Percentiles rank a stretch among this genome's conserved stretches.
These are phyloP conservation scores for Colletotrichum karsti DNA, from an alignment of 2,329 filamentous ascomycete genomes.

Conservation along the genomic window DNA sequence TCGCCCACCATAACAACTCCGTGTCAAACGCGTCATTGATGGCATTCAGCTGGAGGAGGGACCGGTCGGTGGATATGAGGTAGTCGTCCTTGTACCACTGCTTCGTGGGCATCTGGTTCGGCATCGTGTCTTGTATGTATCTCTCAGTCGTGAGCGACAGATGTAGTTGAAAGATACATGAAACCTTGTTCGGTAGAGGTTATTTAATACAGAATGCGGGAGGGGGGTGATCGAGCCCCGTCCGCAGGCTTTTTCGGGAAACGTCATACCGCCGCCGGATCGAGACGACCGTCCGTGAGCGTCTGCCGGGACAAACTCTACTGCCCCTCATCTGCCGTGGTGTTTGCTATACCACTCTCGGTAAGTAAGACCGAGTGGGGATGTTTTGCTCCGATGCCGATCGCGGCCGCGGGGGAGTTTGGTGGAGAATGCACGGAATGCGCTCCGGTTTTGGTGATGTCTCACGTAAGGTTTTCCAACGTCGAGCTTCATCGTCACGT, in stretches of 20 bases:
- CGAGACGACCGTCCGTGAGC: background rate
- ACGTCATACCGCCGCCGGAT: background rate
- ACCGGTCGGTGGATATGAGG: constrained; percentile 68
- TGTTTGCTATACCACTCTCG: background rate
- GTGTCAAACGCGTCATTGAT: constrained; percentile 65
- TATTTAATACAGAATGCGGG: background rate
- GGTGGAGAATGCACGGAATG: background rate
- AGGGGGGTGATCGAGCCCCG: constrained; percentile 9
- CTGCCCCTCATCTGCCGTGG: background rate
- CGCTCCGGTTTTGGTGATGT: background rate
- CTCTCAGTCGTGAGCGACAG: background rate
- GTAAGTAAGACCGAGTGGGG: background rate
- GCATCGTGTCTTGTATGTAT: background rate
- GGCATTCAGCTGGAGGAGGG: constrained; percentile 60
- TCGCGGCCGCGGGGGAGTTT: background rate
- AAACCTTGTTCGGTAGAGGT: background rate
- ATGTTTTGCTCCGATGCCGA: background rate
- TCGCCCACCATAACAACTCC: constrained; percentile 70
- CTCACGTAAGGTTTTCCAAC: too few species aligned
- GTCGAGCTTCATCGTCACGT: too few species aligned
- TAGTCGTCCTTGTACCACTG: constrained; percentile 64
- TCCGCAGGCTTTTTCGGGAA: background rate
- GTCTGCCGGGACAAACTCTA: background rate
- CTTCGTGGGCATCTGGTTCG: constrained; percentile 31
- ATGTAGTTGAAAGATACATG: constrained; percentile 5